Conservation (phyloP, 2,329 filamentous ascomycete genomes). For the Curvularia lunata region DNA sequence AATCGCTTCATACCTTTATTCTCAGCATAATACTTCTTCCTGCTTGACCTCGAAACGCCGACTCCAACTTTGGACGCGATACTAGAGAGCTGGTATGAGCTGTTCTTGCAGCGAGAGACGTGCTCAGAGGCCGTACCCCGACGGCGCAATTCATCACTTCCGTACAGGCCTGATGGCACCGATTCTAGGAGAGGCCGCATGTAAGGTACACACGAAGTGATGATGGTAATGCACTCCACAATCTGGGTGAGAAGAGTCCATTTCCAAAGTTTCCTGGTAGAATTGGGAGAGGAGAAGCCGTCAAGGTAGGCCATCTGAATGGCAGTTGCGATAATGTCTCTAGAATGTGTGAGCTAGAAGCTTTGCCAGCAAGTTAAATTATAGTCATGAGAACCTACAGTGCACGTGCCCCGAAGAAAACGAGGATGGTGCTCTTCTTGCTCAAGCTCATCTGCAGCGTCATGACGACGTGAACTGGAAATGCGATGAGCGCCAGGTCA, state of each 20-base stretch:
- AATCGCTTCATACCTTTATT: constrained; percentile 34
- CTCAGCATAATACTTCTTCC: constrained; percentile 27
- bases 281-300: constrained; percentile 35
- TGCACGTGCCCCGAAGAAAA: constrained; percentile 42
- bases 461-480: constrained; percentile 44
- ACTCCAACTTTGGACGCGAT: constrained; percentile 13
- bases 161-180: constrained; percentile 43
- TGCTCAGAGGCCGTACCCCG: constrained; percentile 39
- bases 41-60: constrained; percentile 12
- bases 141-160: constrained; percentile 41
- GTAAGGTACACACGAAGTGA: constrained; percentile 47
- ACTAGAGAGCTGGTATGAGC: constrained; percentile 41
- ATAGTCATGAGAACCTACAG: constrained; percentile 27
- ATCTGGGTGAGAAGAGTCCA: constrained; percentile 45
- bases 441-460: constrained; percentile 44
- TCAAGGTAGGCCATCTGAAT: constrained; percentile 41
- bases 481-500: constrained; percentile 42
- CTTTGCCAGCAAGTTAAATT: no score
- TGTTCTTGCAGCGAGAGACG: constrained; percentile 36
- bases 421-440: constrained; percentile 45
- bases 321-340: constrained; percentile 43
- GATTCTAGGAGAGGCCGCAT: constrained; percentile 45
- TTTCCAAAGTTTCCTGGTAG: constrained; percentile 42
- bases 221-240: constrained; percentile 45
- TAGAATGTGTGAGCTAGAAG: constrained; percentile 16